Evolutionary conservation across 306 rosid genomes (phyloP).

Genomic region (Cicer chorassanicum): DNA sequence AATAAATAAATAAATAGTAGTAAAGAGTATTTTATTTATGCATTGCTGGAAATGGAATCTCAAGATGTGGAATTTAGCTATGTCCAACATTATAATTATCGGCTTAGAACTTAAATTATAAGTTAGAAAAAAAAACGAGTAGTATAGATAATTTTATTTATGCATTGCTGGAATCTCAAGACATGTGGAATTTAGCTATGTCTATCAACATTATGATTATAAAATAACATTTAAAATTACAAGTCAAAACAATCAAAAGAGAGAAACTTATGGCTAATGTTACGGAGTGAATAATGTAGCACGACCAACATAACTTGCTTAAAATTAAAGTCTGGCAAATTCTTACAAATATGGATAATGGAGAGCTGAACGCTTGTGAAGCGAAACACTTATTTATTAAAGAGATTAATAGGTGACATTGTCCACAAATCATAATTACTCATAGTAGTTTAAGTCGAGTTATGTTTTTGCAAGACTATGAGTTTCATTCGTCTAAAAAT

Average conservation of each 20-base stretch:
- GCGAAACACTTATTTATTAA: no score
- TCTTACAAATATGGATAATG: slow-evolving; percentile 27
- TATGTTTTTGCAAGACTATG: no score
- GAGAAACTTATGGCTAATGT: slow-evolving; percentile 38
- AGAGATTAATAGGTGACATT: no score
- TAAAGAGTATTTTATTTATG: neutral
- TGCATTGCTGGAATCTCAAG: slow-evolving; percentile 32
- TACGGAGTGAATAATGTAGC: slow-evolving; percentile 39
- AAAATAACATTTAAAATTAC: slow-evolving; percentile 10
- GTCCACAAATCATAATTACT: no score
- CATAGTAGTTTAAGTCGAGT: no score
- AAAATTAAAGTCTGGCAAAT: neutral
- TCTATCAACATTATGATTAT: slow-evolving; percentile 3
- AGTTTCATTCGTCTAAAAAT: no score
- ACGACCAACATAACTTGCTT: slow-evolving; percentile 28
- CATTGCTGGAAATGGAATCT: slow-evolving; percentile 24
- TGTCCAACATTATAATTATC: neutral
- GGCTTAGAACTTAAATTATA: no score
- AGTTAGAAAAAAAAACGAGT: neutral
- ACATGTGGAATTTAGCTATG: neutral
- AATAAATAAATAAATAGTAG: neutral
- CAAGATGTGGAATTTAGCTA: neutral
- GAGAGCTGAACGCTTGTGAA: no score
- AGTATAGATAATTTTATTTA: neutral
- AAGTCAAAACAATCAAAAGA: slow-evolving; percentile 21